Percentiles rank a stretch among this genome's conserved stretches.
Conservation (phyloP, 2,329 filamentous ascomycete genomes). For the Aureobasidium sp. region DNA sequence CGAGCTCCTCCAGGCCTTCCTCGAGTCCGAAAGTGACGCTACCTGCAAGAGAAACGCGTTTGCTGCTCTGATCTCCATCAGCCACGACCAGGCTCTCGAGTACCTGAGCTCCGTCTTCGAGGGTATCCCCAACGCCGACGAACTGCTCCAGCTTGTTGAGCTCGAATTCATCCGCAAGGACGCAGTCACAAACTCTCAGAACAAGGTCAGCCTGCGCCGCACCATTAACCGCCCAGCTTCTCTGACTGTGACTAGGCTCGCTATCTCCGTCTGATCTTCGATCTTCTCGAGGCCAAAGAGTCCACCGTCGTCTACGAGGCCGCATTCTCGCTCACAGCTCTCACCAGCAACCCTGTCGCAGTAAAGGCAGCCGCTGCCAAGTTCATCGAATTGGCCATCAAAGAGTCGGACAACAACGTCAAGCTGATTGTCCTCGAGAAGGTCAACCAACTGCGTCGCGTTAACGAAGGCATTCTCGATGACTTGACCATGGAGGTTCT, state of each 20-base stretch:
- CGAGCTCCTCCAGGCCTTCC: conserved; percentile 82
- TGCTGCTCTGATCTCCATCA: conserved; percentile 81
- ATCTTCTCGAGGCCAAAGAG: conserved; percentile 84
- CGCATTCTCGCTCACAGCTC: conserved; percentile 83
- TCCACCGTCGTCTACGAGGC: conserved; percentile 97
- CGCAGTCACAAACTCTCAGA: conserved; percentile 86
- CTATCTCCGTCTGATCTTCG: conserved; percentile 92
- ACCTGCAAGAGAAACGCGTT: conserved; percentile 99
- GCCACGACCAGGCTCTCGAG: conserved; percentile 83
- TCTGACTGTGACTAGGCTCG: conserved; percentile 52
- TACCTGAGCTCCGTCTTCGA: conserved; percentile 89
- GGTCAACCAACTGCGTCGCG: conserved; percentile 77
- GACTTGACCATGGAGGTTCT: conserved; percentile 96
- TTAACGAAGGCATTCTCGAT: conserved; percentile 85
- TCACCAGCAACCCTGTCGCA: conserved; percentile 94
- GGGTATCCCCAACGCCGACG: conserved; percentile 87
- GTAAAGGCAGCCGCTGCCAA: conserved; percentile 95
- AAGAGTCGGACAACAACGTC: conserved; percentile 97
- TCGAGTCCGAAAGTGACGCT: conserved; percentile 82
- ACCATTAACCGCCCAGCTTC: background rate
- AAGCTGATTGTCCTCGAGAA: conserved; percentile 96
- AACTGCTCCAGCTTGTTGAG: conserved; percentile 86
- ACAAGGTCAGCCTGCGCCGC: conserved; percentile 59
- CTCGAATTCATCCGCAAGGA: conserved; percentile 97
- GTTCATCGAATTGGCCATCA: conserved; percentile 94